Conservation (phyloP, 106 monocot species). For the Agapanthus africanus region DNA sequence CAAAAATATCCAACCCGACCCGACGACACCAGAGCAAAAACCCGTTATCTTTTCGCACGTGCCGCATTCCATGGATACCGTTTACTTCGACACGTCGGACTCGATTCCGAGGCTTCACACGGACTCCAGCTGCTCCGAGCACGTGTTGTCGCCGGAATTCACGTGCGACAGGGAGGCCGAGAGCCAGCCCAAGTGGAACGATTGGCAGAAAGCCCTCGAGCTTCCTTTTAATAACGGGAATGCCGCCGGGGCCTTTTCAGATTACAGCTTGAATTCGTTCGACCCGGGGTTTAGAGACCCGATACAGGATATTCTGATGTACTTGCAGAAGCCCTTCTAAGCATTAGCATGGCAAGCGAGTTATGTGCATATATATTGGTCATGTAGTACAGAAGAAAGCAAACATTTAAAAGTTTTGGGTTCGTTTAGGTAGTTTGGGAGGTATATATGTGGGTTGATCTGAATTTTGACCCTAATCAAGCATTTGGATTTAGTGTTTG, state of each 20-base stretch:
- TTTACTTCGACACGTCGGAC: constrained; percentile 32
- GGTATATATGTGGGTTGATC: no score
- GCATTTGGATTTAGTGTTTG: no score
- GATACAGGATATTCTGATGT: constrained; percentile 61
- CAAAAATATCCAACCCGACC: neutral
- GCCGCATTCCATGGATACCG: constrained; percentile 24
- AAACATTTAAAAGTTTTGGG: no score
- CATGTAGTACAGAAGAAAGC: no score
- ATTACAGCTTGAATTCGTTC: constrained; percentile 10
- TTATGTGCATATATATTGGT: no score
- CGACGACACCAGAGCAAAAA: constrained; percentile 18
- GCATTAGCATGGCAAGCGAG: no score
- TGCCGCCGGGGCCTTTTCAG: constrained; percentile 13
- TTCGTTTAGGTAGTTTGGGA: no score
- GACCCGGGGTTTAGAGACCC: constrained; percentile 29
- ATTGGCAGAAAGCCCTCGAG: constrained; percentile 39
- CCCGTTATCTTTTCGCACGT: constrained; percentile 10
- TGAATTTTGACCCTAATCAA: no score
- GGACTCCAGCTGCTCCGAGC: constrained; percentile 77
- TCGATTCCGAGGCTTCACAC: constrained; percentile 49
- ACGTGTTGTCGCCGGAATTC: constrained; percentile 50
- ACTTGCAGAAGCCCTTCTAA: constrained; percentile 63
- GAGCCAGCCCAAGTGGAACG: constrained; percentile 47
- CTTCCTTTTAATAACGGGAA: constrained; percentile 13
- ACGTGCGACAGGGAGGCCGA: constrained; percentile 62